These are phyloP conservation scores for Cordyceps cicadae DNA, from an alignment of 2,329 filamentous ascomycete genomes.

Conservation along the genomic window DNA sequence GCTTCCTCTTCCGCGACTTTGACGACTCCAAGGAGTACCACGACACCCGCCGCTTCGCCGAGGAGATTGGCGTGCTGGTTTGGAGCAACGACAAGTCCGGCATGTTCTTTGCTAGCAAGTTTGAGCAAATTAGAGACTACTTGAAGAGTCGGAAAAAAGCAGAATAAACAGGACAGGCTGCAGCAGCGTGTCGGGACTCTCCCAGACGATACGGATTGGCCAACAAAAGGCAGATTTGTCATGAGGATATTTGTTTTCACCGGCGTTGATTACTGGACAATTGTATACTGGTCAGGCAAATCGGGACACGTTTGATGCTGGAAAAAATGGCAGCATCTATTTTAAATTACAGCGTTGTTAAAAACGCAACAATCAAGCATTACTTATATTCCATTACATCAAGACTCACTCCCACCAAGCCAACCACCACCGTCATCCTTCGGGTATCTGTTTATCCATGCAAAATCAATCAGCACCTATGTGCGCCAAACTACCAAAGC, in stretches of 20 bases:
- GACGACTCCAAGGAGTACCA: slow-evolving; percentile 61
- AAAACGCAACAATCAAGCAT: slow-evolving; percentile 4
- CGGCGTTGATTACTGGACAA: neutral
- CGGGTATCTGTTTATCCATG: slow-evolving; percentile 7
- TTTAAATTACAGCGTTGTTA: slow-evolving; percentile 6
- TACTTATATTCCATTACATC: slow-evolving; percentile 4
- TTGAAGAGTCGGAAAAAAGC: slow-evolving; percentile 57
- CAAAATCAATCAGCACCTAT: neutral
- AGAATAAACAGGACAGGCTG: slow-evolving; percentile 20
- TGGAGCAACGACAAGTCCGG: slow-evolving; percentile 75
- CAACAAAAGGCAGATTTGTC: neutral
- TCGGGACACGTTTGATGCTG: neutral
- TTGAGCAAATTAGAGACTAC: slow-evolving; percentile 81
- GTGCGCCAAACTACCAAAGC: slow-evolving; percentile 1
- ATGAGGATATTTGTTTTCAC: neutral
- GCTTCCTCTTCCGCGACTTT: slow-evolving; percentile 89
- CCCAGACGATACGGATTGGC: too few species aligned
- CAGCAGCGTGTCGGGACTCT: neutral
- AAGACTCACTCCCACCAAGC: neutral
- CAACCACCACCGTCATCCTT: neutral
- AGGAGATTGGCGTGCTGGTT: slow-evolving; percentile 80
- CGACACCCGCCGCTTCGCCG: slow-evolving; percentile 67
- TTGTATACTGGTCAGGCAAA: neutral
- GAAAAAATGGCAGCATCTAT: slow-evolving; percentile 1
- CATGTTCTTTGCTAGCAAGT: slow-evolving; percentile 85